These are phyloP conservation scores for Pichia cephalocereana DNA, from an alignment of 805 yeast genomes.

Conservation along the genomic window DNA sequence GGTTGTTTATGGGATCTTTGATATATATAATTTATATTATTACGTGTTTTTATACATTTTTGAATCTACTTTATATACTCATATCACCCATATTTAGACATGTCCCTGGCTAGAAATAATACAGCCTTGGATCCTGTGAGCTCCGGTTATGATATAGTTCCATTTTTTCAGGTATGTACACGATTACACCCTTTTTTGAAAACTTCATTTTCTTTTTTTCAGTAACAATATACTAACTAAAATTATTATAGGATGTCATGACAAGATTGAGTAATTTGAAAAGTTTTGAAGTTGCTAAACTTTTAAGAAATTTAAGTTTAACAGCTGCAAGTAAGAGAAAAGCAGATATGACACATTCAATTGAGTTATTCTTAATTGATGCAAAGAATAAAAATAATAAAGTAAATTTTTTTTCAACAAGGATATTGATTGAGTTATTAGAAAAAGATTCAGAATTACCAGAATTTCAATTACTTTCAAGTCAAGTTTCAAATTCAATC, in stretches of 20 bases:
- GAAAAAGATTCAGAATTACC: conserved; percentile 6
- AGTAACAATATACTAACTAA: background rate
- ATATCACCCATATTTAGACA: too few species aligned
- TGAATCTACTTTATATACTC: too few species aligned
- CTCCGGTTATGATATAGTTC: background rate
- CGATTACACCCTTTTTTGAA: too few species aligned
- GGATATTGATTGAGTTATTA: conserved; percentile 34
- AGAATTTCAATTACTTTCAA: background rate
- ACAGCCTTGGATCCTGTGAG: background rate
- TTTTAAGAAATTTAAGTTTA: background rate
- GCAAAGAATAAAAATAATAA: conserved; percentile 25
- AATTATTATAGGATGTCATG: background rate
- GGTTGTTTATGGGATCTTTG: too few species aligned
- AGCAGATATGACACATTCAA: conserved; percentile 3
- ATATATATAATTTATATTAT: too few species aligned
- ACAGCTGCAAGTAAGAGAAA: background rate
- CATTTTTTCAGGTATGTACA: background rate
- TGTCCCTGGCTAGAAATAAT: background rate
- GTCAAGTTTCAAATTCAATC: background rate
- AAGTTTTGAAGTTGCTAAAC: background rate
- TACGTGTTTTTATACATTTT: too few species aligned
- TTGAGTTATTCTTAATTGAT: background rate
- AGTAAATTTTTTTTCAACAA: conserved; percentile 36
- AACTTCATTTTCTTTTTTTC: background rate
- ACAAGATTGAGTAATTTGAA: background rate